Base-by-base conservation (phyloP, 1,284 basidiomycete species). In the Trichosporon sp. region DNA sequence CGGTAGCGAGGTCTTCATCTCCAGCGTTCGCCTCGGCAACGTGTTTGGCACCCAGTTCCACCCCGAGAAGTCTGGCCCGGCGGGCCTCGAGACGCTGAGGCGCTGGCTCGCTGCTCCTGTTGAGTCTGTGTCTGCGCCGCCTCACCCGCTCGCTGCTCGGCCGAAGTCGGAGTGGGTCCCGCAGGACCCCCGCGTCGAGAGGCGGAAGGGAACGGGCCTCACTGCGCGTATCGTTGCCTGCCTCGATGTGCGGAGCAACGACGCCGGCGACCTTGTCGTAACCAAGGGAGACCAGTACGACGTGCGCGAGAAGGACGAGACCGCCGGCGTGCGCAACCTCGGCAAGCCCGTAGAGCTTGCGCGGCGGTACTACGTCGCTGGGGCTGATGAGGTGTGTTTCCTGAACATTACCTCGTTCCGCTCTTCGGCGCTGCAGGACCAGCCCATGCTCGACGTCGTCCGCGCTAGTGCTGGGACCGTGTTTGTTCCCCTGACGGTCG, bases 351-450 rank as follows among this genome's bases (percentile, higher is more conserved):
- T 99, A 73, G 88, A 92, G 37, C 87, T 99, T 59, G 90, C 95
- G 2, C 85, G 85, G 58, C 86, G 87, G 66, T 99, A 99, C 82
- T 98, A 90, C 81, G 80, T 83, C 16, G 86, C 88, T 56, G 95
- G 95, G 33, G 96, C 96, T 56, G 96, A 99, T 81, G 96, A 99
- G 81, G 85, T 99, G 58, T 95, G 92, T 74, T 89, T 99, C 72
- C 88, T 99, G 77, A 99, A 99, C 82, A 99, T 99, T 83, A 99
- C 96, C 8, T 97, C 95, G 62, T 99, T 99, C 87, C 91, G 96
- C 66, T 89, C 91, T 70, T 97, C 92, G 7, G 94, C 96, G 0
- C 84, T 99, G 46, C 88, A 85, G 61, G 96, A 99, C 81, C 96
- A 99, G 80, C 96, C 96, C 0, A 99, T 99, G 96, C 86, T 99